Evolutionary conservation across 2,329 filamentous ascomycete species (phyloP).

Genomic region (Thermoascus crustaceus): DNA sequence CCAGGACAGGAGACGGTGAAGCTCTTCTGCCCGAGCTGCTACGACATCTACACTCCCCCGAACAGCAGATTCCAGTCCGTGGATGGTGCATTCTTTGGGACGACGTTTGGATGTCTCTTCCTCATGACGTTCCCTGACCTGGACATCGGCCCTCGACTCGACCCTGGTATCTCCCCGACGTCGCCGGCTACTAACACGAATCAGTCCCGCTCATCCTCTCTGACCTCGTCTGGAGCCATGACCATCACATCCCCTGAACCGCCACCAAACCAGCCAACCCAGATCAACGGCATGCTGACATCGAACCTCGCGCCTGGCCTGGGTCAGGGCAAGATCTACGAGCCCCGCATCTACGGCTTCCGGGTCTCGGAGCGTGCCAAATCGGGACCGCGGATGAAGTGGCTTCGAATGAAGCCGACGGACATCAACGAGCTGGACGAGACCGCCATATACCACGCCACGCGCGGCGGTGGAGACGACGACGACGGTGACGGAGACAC

Average conservation of each 20-base stretch:
- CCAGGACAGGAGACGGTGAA: slow-evolving; percentile 97
- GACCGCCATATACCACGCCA: slow-evolving; percentile 31
- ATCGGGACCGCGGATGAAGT: slow-evolving; percentile 92
- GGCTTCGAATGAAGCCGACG: slow-evolving; percentile 76
- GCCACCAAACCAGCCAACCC: slow-evolving; percentile 41
- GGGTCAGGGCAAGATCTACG: slow-evolving; percentile 75
- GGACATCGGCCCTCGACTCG: slow-evolving; percentile 66
- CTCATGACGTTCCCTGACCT: slow-evolving; percentile 98
- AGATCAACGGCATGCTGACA: slow-evolving; percentile 77
- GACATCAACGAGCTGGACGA: slow-evolving; percentile 82
- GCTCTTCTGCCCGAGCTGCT: slow-evolving; percentile 91
- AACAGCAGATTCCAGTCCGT: slow-evolving; percentile 97
- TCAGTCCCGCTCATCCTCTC: slow-evolving; percentile 26
- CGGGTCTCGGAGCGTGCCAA: slow-evolving; percentile 82
- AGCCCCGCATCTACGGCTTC: slow-evolving; percentile 95
- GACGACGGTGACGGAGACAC: slow-evolving; percentile 31
- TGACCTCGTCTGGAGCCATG: slow-evolving; percentile 18
- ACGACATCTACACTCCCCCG: slow-evolving; percentile 94
- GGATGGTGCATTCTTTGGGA: slow-evolving; percentile 95
- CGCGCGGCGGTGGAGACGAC: slow-evolving; percentile 22
- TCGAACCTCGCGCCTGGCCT: slow-evolving; percentile 84
- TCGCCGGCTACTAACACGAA: slow-evolving; percentile 16
- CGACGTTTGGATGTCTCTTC: slow-evolving; percentile 93
- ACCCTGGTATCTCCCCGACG: slow-evolving; percentile 27
- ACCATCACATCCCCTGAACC: slow-evolving; percentile 23